A percentile compares a stretch with the other conserved stretches of the same genome.
Evolutionary conservation across 768 basidiomycete species (phyloP).

Genomic region (Galerina marginata): DNA sequence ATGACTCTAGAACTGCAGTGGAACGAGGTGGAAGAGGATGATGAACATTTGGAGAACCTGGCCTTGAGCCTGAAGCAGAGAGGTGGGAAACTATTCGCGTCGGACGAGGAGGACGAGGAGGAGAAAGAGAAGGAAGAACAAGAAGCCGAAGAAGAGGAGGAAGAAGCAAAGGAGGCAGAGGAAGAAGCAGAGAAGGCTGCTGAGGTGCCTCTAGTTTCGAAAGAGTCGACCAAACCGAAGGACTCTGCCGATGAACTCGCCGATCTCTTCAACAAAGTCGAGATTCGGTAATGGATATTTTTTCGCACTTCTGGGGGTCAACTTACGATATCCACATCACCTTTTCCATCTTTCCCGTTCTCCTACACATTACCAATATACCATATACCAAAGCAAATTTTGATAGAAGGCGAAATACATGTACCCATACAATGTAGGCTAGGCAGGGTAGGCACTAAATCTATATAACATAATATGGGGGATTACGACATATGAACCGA

Average conservation of each 20-base stretch:
- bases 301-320: neutral
- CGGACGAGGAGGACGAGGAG: conserved; percentile 85
- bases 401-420: neutral
- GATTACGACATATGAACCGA: neutral
- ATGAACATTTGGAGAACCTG: conserved; percentile 63
- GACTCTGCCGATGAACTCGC: conserved; percentile 47
- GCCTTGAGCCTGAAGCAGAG: conserved; percentile 60
- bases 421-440: neutral
- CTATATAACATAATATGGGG: neutral
- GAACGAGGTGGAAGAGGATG: conserved; percentile 86
- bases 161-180: conserved; percentile 35
- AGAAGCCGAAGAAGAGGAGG: conserved; percentile 48
- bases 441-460: neutral
- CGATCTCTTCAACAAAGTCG: conserved; percentile 69
- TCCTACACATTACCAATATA: conserved; percentile 1
- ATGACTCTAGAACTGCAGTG: conserved; percentile 85
- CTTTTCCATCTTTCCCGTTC: too few species aligned
- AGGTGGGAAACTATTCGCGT: conserved; percentile 67
- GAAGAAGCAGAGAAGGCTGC: conserved; percentile 32
- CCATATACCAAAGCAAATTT: conserved; percentile 15
- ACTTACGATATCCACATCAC: neutral
- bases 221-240: conserved; percentile 16
- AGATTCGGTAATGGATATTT: conserved; percentile 31
- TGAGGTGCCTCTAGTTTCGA: conserved; percentile 3
- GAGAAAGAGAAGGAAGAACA: conserved; percentile 67